Conservation (phyloP, 2,329 filamentous ascomycete genomes). For the Aschersonia sp. region DNA sequence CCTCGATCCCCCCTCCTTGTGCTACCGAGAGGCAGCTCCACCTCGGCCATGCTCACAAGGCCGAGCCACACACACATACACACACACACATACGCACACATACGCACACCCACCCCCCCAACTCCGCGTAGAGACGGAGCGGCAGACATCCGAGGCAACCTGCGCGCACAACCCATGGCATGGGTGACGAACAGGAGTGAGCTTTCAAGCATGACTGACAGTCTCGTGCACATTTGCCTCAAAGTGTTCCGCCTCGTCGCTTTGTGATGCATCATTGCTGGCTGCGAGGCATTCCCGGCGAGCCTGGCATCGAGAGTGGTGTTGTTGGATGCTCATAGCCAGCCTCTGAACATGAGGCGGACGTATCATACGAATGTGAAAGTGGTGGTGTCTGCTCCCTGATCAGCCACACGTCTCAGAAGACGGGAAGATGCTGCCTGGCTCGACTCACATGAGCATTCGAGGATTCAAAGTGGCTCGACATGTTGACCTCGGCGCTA, state of each 20-base stretch:
- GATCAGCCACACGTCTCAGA: conserved; percentile 33
- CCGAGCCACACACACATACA: background rate
- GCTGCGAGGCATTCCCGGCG: conserved; percentile 36
- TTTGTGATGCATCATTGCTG: background rate
- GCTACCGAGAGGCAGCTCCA: background rate
- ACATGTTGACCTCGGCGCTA: conserved; percentile 46
- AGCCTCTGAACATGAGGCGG: conserved; percentile 44
- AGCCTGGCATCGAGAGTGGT: conserved; percentile 58
- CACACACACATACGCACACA: background rate
- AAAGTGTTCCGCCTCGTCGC: too few species aligned
- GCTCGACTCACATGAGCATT: conserved; percentile 59
- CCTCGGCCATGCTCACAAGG: background rate
- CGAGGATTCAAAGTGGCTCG: conserved; percentile 50
- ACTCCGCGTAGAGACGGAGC: background rate
- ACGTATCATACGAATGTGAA: conserved; percentile 59
- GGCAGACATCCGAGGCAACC: too few species aligned
- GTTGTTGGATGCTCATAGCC: conserved; percentile 54
- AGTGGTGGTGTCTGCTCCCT: conserved; percentile 57
- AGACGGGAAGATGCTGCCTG: conserved; percentile 23
- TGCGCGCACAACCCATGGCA: too few species aligned
- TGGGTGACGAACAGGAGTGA: too few species aligned
- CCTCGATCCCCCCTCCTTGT: background rate
- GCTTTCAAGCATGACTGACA: too few species aligned
- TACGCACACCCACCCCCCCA: background rate
- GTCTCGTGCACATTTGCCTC: too few species aligned